Evolutionary conservation across 2,329 filamentous ascomycete species (phyloP).

Genomic region (Knoxdaviesia proteae): DNA sequence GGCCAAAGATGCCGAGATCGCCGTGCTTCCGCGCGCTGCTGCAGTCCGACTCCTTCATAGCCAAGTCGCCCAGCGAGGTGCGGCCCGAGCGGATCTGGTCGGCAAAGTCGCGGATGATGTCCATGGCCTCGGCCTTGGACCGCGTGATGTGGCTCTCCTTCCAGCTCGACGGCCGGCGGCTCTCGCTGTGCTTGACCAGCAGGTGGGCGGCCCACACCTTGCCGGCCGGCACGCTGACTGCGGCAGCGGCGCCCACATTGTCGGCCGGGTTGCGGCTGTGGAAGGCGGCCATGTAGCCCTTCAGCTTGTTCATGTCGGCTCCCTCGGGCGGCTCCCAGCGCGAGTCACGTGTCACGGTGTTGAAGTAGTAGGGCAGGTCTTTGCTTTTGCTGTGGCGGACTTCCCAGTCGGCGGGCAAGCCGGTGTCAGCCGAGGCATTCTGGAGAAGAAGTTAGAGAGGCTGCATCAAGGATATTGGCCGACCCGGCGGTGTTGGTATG

Average conservation of each 20-base stretch:
- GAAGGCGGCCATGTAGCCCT: constrained; percentile 78
- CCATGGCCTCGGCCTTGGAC: constrained; percentile 65
- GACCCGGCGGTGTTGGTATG: too few relatives aligned
- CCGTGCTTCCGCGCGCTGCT: constrained; percentile 86
- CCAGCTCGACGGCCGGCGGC: constrained; percentile 82
- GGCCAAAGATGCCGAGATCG: constrained; percentile 86
- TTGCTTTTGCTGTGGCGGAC: constrained; percentile 96
- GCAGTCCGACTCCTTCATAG: constrained; percentile 79
- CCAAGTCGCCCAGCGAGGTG: constrained; percentile 58
- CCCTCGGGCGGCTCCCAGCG: constrained; percentile 83
- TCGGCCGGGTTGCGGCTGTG: constrained; percentile 38
- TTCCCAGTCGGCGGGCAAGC: constrained; percentile 77
- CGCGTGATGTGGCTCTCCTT: constrained; percentile 74
- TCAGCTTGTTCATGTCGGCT: constrained; percentile 81
- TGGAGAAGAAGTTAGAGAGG: not conserved
- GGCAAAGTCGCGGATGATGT: constrained; percentile 58
- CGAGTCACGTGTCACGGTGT: constrained; percentile 64
- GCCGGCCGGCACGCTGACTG: constrained; percentile 31
- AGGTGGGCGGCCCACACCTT: constrained; percentile 90
- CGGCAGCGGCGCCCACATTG: constrained; percentile 13
- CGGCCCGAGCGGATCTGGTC: constrained; percentile 51
- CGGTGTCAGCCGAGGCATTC: constrained; percentile 31
- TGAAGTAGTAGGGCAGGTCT: constrained; percentile 98
- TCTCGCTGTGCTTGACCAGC: constrained; percentile 80
- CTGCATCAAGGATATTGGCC: too few relatives aligned